phyloP scores from a whole-genome alignment of 805 yeast genomes.

The Starmera caribaea region DNA sequence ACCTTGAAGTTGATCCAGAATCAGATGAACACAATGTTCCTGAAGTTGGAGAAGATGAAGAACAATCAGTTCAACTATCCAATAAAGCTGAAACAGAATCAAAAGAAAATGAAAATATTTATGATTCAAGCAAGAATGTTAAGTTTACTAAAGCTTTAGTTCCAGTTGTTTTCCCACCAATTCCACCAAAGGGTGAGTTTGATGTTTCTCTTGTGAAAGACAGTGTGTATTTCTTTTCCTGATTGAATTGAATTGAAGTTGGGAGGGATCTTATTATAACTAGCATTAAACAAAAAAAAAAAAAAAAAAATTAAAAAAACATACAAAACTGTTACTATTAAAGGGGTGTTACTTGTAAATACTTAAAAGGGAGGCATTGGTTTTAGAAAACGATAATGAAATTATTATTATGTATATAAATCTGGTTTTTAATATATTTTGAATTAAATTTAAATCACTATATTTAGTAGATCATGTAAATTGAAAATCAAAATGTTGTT shows the following conservation, averaged over 20 bases:
- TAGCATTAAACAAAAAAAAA: too few relatives aligned
- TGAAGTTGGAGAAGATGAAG: constrained; percentile 18
- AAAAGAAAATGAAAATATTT: constrained; percentile 15
- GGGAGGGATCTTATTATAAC: too few relatives aligned
- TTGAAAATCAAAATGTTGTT: too few relatives aligned
- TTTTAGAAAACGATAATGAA: too few relatives aligned
- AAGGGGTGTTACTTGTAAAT: too few relatives aligned
- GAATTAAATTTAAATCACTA: too few relatives aligned
- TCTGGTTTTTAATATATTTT: too few relatives aligned
- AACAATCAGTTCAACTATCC: constrained; percentile 16
- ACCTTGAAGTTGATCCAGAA: constrained; percentile 5
- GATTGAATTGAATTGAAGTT: background rate
- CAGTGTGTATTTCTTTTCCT: constrained; percentile 71
- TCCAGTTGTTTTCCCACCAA: constrained; percentile 61
- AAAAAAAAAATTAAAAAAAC: too few relatives aligned
- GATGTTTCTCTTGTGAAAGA: constrained; percentile 65
- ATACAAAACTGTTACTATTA: too few relatives aligned
- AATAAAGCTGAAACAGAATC: constrained; percentile 16
- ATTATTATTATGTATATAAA: too few relatives aligned
- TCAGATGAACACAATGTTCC: background rate
- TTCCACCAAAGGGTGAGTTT: constrained; percentile 76
- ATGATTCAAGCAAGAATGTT: constrained; percentile 10
- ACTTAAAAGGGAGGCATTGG: too few relatives aligned
- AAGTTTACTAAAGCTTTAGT: constrained; percentile 33
- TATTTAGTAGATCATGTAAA: too few relatives aligned